Conservation (phyloP, 768 basidiomycete species). For the Naganishia vaughanmartiniae region DNA sequence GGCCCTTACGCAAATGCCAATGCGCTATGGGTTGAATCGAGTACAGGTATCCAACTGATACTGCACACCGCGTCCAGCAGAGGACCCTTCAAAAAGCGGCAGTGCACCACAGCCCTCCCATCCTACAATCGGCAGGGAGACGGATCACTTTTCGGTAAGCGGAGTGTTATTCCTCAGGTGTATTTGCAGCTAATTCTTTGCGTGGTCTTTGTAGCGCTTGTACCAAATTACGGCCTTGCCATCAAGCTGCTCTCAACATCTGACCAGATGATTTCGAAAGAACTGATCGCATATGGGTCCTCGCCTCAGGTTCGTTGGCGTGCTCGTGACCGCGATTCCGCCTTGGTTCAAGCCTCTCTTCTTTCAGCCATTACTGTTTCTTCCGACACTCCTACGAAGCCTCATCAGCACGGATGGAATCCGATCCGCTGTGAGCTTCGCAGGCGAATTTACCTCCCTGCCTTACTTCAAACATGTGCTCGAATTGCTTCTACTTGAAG, state of each 20-base stretch:
- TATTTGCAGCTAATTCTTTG: neutral
- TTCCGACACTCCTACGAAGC: conserved; percentile 83
- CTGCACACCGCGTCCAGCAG: neutral
- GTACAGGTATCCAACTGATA: neutral
- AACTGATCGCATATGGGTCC: neutral
- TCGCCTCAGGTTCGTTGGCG: neutral
- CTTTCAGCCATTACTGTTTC: conserved; percentile 80
- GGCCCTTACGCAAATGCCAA: conserved; percentile 14
- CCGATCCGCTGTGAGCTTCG: conserved; percentile 78
- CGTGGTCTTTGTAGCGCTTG: neutral
- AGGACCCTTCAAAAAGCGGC: no score
- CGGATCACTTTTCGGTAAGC: conserved; percentile 12
- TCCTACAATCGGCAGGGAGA: conserved; percentile 16
- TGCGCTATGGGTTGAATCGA: neutral
- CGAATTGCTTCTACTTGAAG: conserved; percentile 88
- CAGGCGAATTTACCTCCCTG: conserved; percentile 77
- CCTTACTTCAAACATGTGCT: conserved; percentile 91
- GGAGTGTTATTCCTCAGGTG: no score
- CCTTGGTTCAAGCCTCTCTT: neutral
- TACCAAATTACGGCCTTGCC: neutral
- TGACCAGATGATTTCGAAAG: neutral
- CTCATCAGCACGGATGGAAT: conserved; percentile 66
- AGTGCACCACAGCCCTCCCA: neutral
- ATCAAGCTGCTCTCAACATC: neutral
- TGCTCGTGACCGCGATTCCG: neutral